Conservation (phyloP, 2,329 filamentous ascomycete species). For the Endocalyx cinctus region DNA sequence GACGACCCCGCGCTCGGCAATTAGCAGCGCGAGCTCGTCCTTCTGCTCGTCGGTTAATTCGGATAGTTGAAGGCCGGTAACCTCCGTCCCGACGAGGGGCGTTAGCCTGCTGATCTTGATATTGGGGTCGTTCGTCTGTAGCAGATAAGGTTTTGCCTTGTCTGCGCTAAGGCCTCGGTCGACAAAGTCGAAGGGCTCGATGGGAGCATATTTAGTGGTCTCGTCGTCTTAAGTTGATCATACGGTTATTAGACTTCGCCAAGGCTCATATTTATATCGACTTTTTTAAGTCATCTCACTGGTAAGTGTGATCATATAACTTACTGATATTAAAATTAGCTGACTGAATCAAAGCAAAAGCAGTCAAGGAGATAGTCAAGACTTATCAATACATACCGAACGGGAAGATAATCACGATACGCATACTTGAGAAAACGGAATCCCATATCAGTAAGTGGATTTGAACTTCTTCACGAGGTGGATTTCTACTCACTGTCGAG, state of each 20-base stretch:
- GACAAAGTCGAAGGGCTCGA: slow-evolving; percentile 34
- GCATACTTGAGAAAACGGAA: slow-evolving; percentile 25
- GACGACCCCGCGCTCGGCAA: slow-evolving; percentile 22
- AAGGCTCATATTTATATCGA: too few species aligned
- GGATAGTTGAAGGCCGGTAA: slow-evolving; percentile 22
- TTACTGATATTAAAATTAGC: too few species aligned
- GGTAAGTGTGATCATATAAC: too few species aligned
- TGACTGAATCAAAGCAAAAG: too few species aligned
- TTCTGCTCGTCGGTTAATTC: slow-evolving; percentile 21
- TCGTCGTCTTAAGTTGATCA: too few species aligned
- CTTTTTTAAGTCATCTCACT: too few species aligned
- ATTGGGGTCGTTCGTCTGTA: slow-evolving; percentile 25
- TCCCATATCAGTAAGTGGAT: too few species aligned
- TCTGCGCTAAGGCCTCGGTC: slow-evolving; percentile 38
- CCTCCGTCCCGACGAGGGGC: slow-evolving; percentile 21
- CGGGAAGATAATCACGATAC: slow-evolving; percentile 30
- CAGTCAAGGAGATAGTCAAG: too few species aligned
- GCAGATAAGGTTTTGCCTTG: slow-evolving; percentile 36
- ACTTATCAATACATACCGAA: too few species aligned
- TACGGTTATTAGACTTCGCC: too few species aligned
- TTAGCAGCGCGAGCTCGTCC: slow-evolving; percentile 20
- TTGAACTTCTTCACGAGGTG: not conserved
- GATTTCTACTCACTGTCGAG: slow-evolving; percentile 15
- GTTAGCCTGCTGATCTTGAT: slow-evolving; percentile 21
- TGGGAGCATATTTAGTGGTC: slow-evolving; percentile 31